Conservation (phyloP, 495 filamentous ascomycete species). For the Aspergillus biplanus region DNA sequence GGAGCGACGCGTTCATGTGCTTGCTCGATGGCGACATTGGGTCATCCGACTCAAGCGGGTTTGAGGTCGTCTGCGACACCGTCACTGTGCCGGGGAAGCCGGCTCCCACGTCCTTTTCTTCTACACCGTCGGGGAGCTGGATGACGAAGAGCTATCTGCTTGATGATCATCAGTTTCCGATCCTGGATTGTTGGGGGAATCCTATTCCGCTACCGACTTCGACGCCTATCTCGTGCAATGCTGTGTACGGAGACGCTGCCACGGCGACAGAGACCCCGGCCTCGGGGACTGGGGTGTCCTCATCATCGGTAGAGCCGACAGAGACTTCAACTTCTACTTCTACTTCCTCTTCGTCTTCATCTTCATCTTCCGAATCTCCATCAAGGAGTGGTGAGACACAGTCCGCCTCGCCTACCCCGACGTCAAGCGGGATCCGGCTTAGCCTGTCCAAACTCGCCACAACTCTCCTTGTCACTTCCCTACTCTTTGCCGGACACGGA, state of each 20-base stretch:
- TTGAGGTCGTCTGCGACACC: constrained; percentile 1
- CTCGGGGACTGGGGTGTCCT: neutral
- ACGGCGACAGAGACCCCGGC: neutral
- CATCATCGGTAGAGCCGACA: neutral
- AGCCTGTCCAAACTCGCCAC: neutral
- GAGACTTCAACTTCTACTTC: neutral
- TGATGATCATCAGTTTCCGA: neutral
- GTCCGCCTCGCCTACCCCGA: neutral
- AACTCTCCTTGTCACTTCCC: neutral
- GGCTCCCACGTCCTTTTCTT: neutral
- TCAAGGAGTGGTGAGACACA: neutral
- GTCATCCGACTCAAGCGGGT: neutral
- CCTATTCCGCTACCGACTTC: neutral
- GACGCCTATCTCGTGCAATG: neutral
- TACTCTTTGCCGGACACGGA: neutral
- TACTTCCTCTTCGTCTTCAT: neutral
- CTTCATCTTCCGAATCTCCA: neutral
- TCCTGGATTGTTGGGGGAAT: neutral
- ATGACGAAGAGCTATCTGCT: neutral
- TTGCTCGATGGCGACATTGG: neutral
- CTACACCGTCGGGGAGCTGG: neutral
- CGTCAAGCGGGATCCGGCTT: neutral
- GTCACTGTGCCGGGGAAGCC: neutral
- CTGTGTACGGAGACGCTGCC: neutral
- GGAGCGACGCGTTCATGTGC: constrained; percentile 1